Percentiles rank a stretch among this genome's conserved stretches.
Conservation (phyloP, 2,329 filamentous ascomycete genomes). For the Aspergillus fumigatus region DNA sequence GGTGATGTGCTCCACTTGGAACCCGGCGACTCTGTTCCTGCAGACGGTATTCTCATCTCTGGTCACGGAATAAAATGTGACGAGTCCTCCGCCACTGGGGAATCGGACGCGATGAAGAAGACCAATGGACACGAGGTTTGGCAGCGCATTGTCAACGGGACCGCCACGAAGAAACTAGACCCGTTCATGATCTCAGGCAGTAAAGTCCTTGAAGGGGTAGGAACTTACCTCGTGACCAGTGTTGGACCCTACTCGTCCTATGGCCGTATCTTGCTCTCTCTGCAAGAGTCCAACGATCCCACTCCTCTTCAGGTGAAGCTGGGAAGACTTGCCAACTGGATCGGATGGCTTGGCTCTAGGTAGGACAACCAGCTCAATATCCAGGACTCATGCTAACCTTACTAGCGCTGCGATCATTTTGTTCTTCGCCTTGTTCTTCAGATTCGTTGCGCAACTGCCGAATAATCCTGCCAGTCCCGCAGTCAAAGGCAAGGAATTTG, state of each 20-base stretch:
- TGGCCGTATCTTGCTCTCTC: slow-evolving; percentile 68
- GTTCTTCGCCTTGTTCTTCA: slow-evolving; percentile 80
- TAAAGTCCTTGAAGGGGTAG: slow-evolving; percentile 72
- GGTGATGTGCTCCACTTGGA: slow-evolving; percentile 67
- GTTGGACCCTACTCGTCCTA: slow-evolving; percentile 70
- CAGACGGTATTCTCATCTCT: slow-evolving; percentile 65
- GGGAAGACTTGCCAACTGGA: slow-evolving; percentile 70
- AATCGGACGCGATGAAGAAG: slow-evolving; percentile 69
- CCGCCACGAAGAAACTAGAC: slow-evolving; percentile 54
- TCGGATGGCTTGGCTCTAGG: slow-evolving; percentile 70
- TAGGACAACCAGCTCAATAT: slow-evolving; percentile 17
- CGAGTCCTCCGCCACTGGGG: slow-evolving; percentile 68
- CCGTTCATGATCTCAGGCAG: slow-evolving; percentile 77
- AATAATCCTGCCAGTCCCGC: slow-evolving; percentile 54
- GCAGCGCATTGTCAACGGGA: slow-evolving; percentile 50
- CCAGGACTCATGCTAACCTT: slow-evolving; percentile 7
- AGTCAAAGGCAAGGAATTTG: slow-evolving; percentile 71
- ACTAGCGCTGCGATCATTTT: slow-evolving; percentile 63
- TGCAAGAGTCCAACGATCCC: slow-evolving; percentile 69
- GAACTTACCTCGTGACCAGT: slow-evolving; percentile 69
- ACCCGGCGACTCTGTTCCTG: slow-evolving; percentile 66
- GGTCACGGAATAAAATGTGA: slow-evolving; percentile 66
- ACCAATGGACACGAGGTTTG: slow-evolving; percentile 57
- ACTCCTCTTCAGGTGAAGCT: slow-evolving; percentile 74
- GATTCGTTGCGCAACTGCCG: slow-evolving; percentile 69